Base-by-base conservation (phyloP, 2,329 filamentous ascomycete species). In the Aspergillus brasiliensis region DNA sequence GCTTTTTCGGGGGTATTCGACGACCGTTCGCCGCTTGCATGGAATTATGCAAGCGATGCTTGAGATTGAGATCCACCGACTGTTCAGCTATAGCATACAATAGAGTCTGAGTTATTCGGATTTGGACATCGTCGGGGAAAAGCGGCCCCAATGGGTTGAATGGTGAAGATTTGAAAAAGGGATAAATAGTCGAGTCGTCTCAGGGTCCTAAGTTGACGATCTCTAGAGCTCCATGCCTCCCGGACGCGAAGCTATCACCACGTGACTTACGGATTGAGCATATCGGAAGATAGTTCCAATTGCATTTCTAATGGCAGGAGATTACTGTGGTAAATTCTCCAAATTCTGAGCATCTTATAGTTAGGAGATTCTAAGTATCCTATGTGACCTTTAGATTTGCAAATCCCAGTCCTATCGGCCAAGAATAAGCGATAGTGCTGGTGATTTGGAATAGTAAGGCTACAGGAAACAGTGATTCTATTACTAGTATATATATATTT, bases 211-310 rank as follows among this genome's bases (percentile, higher is more conserved):
- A 5, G 42, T 55, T 27, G 27, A 34, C 25, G 23, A 46, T 55
- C 38, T 21, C 28, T 40, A 40, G 40, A 55, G 52, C 52, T 46
- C 23, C 51, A 44, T 54, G 37, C 10, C 40, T 28, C 15, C 25
- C 17, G 46, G 52, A 55, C 23, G 46, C 17, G 46, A 38, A 55
- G 52, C 52, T 55, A 31, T 17, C 46, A 27, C n/a, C 52, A 55
- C 52, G 52, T 55, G 52, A 54, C 52, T 34, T 42, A 19, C 51
- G 3, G 5, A 40, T 38, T n/a, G 21, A 15, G 19, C 27, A 25
- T 34, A 37, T n/a, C 19, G 21, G 15, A 34, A 34, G 11, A 44
- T 21, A 17, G 7, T 42, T 42, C 38, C 31, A 34, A 34, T 34
- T 34, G 5, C 4, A 34, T 34, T 34, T 34, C 31, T 34, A 34